These are phyloP conservation scores for Bjerkandera adusta DNA, from an alignment of 1,284 basidiomycete species.

Conservation along the genomic window DNA sequence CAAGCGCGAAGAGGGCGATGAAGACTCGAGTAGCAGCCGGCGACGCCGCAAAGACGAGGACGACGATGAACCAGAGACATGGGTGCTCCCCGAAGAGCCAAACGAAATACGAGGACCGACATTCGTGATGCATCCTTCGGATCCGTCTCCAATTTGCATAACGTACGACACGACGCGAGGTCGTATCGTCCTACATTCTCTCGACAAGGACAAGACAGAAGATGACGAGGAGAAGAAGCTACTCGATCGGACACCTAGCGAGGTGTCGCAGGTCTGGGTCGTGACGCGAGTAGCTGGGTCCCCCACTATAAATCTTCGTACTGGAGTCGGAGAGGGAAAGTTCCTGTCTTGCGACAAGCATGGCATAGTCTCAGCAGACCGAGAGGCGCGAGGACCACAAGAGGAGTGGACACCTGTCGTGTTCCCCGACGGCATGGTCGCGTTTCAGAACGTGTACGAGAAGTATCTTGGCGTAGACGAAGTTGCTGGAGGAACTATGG, in stretches of 20 bases:
- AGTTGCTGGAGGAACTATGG: conserved; percentile 74
- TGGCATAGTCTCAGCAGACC: conserved; percentile 77
- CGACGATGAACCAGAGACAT: conserved; percentile 66
- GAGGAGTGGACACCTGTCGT: conserved; percentile 85
- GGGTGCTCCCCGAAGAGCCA: conserved; percentile 73
- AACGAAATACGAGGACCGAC: conserved; percentile 80
- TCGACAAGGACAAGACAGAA: conserved; percentile 60
- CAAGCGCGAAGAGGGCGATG: conserved; percentile 57
- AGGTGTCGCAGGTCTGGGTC: conserved; percentile 88
- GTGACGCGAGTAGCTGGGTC: conserved; percentile 78
- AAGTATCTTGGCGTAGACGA: conserved; percentile 83
- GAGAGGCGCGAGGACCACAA: conserved; percentile 82
- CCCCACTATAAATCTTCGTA: conserved; percentile 77
- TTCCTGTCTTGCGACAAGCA: conserved; percentile 84
- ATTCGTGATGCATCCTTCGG: conserved; percentile 77
- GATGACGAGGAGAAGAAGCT: conserved; percentile 39
- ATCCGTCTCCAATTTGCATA: conserved; percentile 69
- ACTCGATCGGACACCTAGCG: conserved; percentile 66
- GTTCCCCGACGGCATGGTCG: conserved; percentile 75
- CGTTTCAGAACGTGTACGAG: conserved; percentile 83
- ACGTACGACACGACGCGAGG: conserved; percentile 79
- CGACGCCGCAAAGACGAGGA: conserved; percentile 50
- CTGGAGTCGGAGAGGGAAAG: conserved; percentile 81
- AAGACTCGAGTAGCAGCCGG: conserved; percentile 42
- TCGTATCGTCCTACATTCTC: conserved; percentile 57